phyloP scores from a whole-genome alignment of 2,329 filamentous ascomycete genomes.

The Aulographum hederae region DNA sequence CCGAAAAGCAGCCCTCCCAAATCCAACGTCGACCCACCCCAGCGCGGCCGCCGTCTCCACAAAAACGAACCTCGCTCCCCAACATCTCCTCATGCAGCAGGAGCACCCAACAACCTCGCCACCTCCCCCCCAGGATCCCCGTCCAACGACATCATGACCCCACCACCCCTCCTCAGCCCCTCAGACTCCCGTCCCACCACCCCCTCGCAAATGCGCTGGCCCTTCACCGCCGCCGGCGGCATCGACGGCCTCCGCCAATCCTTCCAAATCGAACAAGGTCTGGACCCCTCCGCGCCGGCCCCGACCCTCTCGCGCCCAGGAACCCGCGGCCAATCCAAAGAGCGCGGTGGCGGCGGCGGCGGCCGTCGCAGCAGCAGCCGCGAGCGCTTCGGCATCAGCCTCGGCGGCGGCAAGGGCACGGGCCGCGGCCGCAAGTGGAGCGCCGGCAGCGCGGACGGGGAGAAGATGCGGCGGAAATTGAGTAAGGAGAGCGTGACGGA shows the following conservation, averaged over 20 bases:
- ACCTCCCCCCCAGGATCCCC: too few relatives aligned
- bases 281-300: background rate
- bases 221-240: too few relatives aligned
- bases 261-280: too few relatives aligned
- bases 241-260: too few relatives aligned
- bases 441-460: background rate
- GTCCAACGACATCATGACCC: too few relatives aligned
- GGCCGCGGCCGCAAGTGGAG: background rate
- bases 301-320: background rate
- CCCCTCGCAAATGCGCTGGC: too few relatives aligned
- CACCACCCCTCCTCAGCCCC: too few relatives aligned
- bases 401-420: background rate
- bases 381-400: background rate
- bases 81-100: too few relatives aligned
- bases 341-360: background rate
- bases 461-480: background rate
- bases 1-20: background rate
- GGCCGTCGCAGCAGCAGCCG: background rate
- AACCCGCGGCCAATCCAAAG: background rate
- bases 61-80: too few relatives aligned
- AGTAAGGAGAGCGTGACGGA: background rate
- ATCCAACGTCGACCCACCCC: background rate
- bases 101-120: too few relatives aligned
- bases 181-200: too few relatives aligned
- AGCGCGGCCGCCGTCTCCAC: background rate